Conservation (phyloP, 805 yeast species). For the Kodamaea kakaduensis region DNA sequence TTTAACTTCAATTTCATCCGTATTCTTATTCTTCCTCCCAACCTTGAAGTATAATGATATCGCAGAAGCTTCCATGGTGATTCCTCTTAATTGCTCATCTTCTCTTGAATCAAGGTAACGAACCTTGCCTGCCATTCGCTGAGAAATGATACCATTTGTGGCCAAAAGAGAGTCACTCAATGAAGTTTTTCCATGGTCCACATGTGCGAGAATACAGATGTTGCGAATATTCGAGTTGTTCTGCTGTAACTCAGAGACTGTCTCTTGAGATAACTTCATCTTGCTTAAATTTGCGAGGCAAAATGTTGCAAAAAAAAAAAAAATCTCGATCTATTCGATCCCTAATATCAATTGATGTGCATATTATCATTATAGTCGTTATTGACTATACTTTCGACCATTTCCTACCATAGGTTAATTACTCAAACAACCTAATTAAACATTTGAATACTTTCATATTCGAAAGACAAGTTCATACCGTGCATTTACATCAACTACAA, state of each 20-base stretch:
- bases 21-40: slow-evolving; percentile 29
- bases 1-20: slow-evolving; percentile 37
- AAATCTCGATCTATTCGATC: no score
- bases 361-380: background rate
- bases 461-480: no score
- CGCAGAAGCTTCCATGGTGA: slow-evolving; percentile 96
- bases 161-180: slow-evolving; percentile 89
- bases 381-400: no score
- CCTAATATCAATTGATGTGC: background rate
- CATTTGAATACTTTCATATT: no score
- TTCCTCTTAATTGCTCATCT: slow-evolving; percentile 94
- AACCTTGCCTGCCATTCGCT: slow-evolving; percentile 90
- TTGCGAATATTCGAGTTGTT: slow-evolving; percentile 73
- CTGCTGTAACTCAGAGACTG: slow-evolving; percentile 62
- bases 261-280: slow-evolving; percentile 60
- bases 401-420: no score
- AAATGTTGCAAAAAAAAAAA: slow-evolving; percentile 4
- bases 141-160: slow-evolving; percentile 94
- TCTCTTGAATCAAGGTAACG: slow-evolving; percentile 89
- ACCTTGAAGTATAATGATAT: slow-evolving; percentile 88
- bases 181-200: slow-evolving; percentile 97
- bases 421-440: no score
- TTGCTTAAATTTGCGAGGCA: slow-evolving; percentile 2
- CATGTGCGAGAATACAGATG: slow-evolving; percentile 95
- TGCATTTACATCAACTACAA: no score